Percentiles rank a stretch among this genome's conserved stretches.
These are phyloP conservation scores for Nasturtium officinale DNA, from an alignment of 345 rosid genomes.

Conservation along the genomic window DNA sequence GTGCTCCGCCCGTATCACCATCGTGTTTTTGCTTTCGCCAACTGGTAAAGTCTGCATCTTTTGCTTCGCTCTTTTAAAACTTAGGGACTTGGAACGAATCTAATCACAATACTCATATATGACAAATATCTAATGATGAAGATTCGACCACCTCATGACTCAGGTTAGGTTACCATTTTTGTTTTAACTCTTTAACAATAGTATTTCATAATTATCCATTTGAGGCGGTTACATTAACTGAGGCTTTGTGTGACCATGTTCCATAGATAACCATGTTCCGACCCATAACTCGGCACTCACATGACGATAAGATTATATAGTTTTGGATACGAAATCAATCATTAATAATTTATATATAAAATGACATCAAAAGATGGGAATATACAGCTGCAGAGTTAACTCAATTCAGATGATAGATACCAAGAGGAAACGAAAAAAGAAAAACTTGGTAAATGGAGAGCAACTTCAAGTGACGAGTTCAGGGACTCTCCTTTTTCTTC, in stretches of 20 bases:
- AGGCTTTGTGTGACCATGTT: conserved; percentile 1
- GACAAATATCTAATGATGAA: conserved; percentile 31
- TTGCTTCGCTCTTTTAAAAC: neutral
- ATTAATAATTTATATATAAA: neutral
- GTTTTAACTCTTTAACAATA: neutral
- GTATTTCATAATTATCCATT: conserved; percentile 29
- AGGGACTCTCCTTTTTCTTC: neutral
- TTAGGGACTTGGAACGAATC: too few relatives aligned
- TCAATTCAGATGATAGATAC: neutral
- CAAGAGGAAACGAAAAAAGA: neutral
- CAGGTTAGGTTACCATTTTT: neutral
- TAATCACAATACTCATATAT: too few relatives aligned
- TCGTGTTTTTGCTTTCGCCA: conserved; percentile 51
- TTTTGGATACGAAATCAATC: neutral
- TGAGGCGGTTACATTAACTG: neutral
- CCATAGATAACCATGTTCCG: neutral
- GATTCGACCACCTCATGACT: conserved; percentile 20
- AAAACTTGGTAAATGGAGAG: conserved; percentile 14
- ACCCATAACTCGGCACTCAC: neutral
- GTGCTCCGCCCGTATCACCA: conserved; percentile 50
- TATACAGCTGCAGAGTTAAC: conserved; percentile 26
- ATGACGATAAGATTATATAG: neutral
- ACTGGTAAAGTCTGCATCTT: conserved; percentile 41
- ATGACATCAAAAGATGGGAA: neutral
- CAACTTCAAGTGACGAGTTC: neutral